Evolutionary conservation across 805 yeast genomes (phyloP).

Genomic region (Debaryomyces tyrocola): DNA sequence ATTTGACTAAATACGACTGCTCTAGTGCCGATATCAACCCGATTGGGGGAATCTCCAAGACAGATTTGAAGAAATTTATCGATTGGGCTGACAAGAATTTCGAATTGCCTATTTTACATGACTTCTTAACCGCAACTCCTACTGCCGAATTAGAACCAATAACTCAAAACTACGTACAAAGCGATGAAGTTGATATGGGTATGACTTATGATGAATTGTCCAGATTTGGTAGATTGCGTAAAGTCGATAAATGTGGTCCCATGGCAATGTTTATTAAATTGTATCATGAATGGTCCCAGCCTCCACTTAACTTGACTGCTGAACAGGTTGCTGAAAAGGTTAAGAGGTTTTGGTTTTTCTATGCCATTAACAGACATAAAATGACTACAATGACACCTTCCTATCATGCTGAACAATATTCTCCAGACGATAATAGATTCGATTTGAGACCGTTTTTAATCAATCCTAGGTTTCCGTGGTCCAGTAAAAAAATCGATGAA

Average conservation of each 20-base stretch:
- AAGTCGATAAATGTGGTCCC: conserved; percentile 94
- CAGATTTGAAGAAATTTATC: conserved; percentile 85
- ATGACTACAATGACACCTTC: conserved; percentile 97
- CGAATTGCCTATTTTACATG: conserved; percentile 72
- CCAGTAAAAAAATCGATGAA: conserved; percentile 82
- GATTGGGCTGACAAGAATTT: conserved; percentile 71
- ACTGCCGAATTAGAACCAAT: conserved; percentile 98
- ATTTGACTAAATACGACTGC: conserved; percentile 94
- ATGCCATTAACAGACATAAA: conserved; percentile 94
- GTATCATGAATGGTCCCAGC: conserved; percentile 89
- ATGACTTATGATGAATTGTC: conserved; percentile 94
- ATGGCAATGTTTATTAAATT: conserved; percentile 89
- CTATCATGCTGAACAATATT: conserved; percentile 96
- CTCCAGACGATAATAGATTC: conserved; percentile 96
- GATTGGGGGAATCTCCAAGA: conserved; percentile 97
- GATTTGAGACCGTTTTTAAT: conserved; percentile 96
- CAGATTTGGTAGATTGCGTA: conserved; percentile 85
- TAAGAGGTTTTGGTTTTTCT: conserved; percentile 86
- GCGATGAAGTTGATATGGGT: conserved; percentile 98
- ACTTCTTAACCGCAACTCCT: conserved; percentile 88
- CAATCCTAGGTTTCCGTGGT: conserved; percentile 86
- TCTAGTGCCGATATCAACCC: conserved; percentile 98
- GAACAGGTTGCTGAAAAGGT: conserved; percentile 89
- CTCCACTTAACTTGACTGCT: conserved; percentile 62
- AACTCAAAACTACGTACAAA: conserved; percentile 86